These are phyloP conservation scores for Erythrophleum fordii DNA, from an alignment of 306 rosid species.

Conservation along the genomic window DNA sequence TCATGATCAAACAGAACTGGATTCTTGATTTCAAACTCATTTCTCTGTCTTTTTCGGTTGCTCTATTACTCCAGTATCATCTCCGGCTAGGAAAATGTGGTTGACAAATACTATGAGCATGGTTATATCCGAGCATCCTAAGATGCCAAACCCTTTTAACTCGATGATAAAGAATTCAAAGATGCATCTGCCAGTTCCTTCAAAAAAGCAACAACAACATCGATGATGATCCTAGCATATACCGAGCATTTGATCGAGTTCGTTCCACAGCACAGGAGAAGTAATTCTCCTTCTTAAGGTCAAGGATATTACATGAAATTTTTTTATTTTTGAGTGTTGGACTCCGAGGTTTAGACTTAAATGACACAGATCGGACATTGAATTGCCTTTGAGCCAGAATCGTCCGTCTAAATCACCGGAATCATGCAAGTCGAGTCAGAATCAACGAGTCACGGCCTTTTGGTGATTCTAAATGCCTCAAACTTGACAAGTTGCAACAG, in stretches of 20 bases:
- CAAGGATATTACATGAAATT: conserved; percentile 85
- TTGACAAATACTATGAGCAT: too few species aligned
- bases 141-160: background rate
- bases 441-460: too few species aligned
- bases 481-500: too few species aligned
- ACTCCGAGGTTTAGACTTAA: conserved; percentile 41
- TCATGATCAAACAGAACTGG: background rate
- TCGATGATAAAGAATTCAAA: conserved; percentile 10
- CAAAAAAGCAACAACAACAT: conserved; percentile 73
- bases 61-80: background rate
- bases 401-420: too few species aligned
- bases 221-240: conserved; percentile 62
- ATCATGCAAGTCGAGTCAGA: too few species aligned
- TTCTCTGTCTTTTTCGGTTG: background rate
- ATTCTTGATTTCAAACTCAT: background rate
- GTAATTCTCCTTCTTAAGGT: conserved; percentile 88
- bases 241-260: conserved; percentile 75
- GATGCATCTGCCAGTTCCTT: conserved; percentile 59
- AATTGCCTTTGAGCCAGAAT: too few species aligned
- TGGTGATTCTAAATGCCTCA: too few species aligned
- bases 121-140: background rate
- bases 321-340: conserved; percentile 70
- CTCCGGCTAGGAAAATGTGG: background rate
- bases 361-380: too few species aligned
- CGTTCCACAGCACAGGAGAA: conserved; percentile 91